Percentiles rank a stretch among this genome's conserved stretches.
phyloP scores from a whole-genome alignment of 306 rosid genomes.

The Trifolium pratense region DNA sequence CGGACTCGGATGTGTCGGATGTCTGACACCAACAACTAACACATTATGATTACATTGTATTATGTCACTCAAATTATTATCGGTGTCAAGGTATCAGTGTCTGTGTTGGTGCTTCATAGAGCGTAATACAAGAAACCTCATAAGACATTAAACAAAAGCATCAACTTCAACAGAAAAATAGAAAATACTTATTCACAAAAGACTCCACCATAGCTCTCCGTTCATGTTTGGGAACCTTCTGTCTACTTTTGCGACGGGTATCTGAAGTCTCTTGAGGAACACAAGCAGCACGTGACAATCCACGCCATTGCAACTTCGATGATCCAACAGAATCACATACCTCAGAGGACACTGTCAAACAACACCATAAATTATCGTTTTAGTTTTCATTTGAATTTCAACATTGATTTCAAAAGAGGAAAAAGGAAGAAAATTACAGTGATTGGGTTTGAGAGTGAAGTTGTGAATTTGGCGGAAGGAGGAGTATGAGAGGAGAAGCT shows the following conservation, averaged over 20 bases:
- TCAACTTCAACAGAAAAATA: slow-evolving; percentile 29
- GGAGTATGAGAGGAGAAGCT: slow-evolving; percentile 37
- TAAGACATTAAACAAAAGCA: background rate
- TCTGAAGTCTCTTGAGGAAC: slow-evolving; percentile 47
- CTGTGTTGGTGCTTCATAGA: too few species aligned
- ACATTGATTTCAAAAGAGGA: slow-evolving; percentile 14
- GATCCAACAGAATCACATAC: slow-evolving; percentile 35
- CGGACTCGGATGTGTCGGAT: too few species aligned
- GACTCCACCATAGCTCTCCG: slow-evolving; percentile 63
- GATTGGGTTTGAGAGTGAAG: slow-evolving; percentile 26
- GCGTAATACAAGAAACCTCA: slow-evolving; percentile 16
- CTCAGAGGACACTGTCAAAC: slow-evolving; percentile 41
- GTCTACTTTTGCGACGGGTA: slow-evolving; percentile 35
- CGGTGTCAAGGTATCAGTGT: too few species aligned
- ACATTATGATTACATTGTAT: too few species aligned
- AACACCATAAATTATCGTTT: slow-evolving; percentile 7
- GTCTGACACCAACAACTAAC: background rate
- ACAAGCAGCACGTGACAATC: slow-evolving; percentile 53
- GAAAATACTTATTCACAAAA: slow-evolving; percentile 63
- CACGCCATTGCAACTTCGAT: slow-evolving; percentile 44
- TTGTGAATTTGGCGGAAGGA: slow-evolving; percentile 33
- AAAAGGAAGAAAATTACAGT: slow-evolving; percentile 33
- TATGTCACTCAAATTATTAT: too few species aligned
- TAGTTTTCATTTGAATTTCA: slow-evolving; percentile 2
- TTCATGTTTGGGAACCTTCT: slow-evolving; percentile 50